These are phyloP conservation scores for Syncephalastrum racemosum DNA, from an alignment of 371 early-diverging fungal genomes.

Conservation along the genomic window DNA sequence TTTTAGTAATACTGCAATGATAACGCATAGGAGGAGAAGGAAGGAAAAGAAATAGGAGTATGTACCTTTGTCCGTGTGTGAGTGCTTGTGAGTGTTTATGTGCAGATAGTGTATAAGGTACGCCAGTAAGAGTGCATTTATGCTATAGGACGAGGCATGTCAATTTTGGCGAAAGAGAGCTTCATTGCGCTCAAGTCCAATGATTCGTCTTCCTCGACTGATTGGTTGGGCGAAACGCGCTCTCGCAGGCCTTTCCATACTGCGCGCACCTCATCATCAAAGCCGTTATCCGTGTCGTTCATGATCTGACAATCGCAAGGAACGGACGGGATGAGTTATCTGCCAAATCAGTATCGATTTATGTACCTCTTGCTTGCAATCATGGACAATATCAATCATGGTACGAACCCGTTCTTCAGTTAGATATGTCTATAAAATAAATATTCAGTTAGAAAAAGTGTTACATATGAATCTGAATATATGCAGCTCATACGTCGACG, in stretches of 20 bases:
- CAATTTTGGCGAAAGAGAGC: too few species aligned
- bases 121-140: too few species aligned
- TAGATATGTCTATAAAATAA: constrained; percentile 24
- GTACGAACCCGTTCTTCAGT: constrained; percentile 27
- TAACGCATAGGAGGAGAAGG: too few species aligned
- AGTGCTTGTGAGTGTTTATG: too few species aligned
- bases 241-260: constrained; percentile 17
- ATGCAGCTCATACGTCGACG: constrained; percentile 24
- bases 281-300: constrained; percentile 17
- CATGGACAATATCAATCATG: constrained; percentile 28
- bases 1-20: too few species aligned
- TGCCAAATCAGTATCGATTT: neutral
- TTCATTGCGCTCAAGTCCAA: too few species aligned
- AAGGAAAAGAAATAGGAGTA: too few species aligned
- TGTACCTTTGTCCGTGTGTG: too few species aligned
- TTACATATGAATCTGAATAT: neutral
- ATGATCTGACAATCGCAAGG: constrained; percentile 16
- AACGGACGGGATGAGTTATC: neutral
- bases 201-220: too few species aligned
- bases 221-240: too few species aligned
- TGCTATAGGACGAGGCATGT: too few species aligned
- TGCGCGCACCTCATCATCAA: constrained; percentile 21
- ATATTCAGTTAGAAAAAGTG: neutral
- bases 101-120: too few species aligned
- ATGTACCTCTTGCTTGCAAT: constrained; percentile 38